These are phyloP conservation scores for Talaromyces funiculosus DNA, from an alignment of 2,329 filamentous ascomycete genomes.

Conservation along the genomic window DNA sequence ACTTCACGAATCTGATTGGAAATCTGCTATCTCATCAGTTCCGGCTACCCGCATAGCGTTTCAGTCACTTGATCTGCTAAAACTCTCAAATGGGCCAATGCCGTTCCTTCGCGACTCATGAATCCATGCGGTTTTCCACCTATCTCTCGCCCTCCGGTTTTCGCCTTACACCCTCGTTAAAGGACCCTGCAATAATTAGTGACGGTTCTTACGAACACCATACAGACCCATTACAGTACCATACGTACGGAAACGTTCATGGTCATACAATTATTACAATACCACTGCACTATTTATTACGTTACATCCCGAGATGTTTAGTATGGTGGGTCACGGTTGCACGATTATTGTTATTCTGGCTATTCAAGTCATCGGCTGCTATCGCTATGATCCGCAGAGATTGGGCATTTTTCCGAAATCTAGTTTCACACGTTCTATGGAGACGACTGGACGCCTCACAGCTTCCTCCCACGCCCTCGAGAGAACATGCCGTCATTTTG, in stretches of 20 bases:
- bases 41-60: slow-evolving; percentile 50
- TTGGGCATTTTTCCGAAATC: slow-evolving; percentile 6
- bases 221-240: slow-evolving; percentile 9
- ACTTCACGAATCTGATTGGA: slow-evolving; percentile 18
- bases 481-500: background rate
- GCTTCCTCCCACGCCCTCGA: background rate
- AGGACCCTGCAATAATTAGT: slow-evolving; percentile 5
- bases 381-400: slow-evolving; percentile 6
- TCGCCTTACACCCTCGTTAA: background rate
- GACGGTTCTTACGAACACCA: slow-evolving; percentile 7
- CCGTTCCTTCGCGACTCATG: slow-evolving; percentile 4
- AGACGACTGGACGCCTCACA: background rate
- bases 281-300: slow-evolving; percentile 9
- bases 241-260: slow-evolving; percentile 1
- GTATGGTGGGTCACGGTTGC: slow-evolving; percentile 10
- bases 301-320: slow-evolving; percentile 12
- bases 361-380: background rate
- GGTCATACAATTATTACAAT: slow-evolving; percentile 4
- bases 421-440: background rate
- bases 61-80: slow-evolving; percentile 55
- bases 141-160: background rate
- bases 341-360: background rate
- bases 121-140: background rate
- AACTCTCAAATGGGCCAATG: slow-evolving; percentile 26
- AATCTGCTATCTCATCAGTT: slow-evolving; percentile 12